Percentiles rank a stretch among this genome's conserved stretches.
These are phyloP conservation scores for Candida namnaoensis DNA, from an alignment of 805 yeast species.

Conservation along the genomic window DNA sequence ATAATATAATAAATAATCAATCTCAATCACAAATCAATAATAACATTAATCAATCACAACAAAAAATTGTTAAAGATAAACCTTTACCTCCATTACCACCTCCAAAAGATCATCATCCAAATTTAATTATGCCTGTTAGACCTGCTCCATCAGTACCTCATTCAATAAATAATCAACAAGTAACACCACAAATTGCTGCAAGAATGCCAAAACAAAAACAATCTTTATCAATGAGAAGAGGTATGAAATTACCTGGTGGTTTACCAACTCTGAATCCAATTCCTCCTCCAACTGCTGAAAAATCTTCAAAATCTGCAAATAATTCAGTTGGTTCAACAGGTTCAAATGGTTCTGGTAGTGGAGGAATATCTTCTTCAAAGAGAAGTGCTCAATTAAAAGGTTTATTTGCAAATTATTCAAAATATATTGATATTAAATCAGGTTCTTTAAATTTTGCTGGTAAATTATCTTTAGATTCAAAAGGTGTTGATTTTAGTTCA, in stretches of 20 bases:
- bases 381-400: slow-evolving; percentile 34
- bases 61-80: slow-evolving; percentile 16
- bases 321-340: slow-evolving; percentile 10
- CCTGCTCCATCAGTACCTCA: slow-evolving; percentile 21
- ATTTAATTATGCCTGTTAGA: slow-evolving; percentile 14
- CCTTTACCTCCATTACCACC: slow-evolving; percentile 35
- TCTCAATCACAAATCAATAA: not conserved
- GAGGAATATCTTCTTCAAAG: slow-evolving; percentile 14
- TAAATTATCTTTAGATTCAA: slow-evolving; percentile 83
- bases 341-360: slow-evolving; percentile 7
- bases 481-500: slow-evolving; percentile 84
- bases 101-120: slow-evolving; percentile 1
- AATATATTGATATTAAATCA: slow-evolving; percentile 84
- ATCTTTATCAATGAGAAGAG: slow-evolving; percentile 81
- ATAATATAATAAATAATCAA: not conserved
- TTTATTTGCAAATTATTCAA: slow-evolving; percentile 74
- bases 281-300: not conserved
- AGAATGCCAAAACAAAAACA: slow-evolving; percentile 64
- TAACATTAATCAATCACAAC: not conserved
- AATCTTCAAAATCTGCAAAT: slow-evolving; percentile 8
- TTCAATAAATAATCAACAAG: slow-evolving; percentile 65
- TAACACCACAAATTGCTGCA: slow-evolving; percentile 79
- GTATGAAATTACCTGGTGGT: slow-evolving; percentile 80
- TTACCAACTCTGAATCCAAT: slow-evolving; percentile 37
- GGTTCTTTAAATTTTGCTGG: slow-evolving; percentile 91